Evolutionary conservation across 495 filamentous ascomycete species (phyloP).

Genomic region (Physcia stellaris): DNA sequence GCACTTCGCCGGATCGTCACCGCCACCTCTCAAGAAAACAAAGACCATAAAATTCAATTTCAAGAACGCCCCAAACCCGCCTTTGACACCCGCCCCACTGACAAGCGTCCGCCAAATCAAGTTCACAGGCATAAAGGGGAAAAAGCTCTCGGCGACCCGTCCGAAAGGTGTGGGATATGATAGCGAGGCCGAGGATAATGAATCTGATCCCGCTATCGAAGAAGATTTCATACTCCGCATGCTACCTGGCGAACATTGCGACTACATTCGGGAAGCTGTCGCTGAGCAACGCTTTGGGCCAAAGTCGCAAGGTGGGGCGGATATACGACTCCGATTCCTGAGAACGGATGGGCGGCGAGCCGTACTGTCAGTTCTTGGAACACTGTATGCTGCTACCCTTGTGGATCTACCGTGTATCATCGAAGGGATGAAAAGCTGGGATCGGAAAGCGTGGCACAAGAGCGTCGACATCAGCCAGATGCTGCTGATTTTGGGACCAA

Average conservation of each 20-base stretch:
- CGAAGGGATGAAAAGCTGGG: slow-evolving; percentile 94
- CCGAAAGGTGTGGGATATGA: slow-evolving; percentile 80
- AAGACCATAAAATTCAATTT: no score
- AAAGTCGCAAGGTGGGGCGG: slow-evolving; percentile 44
- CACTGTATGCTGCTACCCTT: slow-evolving; percentile 64
- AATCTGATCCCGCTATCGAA: slow-evolving; percentile 75
- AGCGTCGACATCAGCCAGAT: slow-evolving; percentile 91
- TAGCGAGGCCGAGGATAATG: slow-evolving; percentile 86
- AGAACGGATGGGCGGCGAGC: slow-evolving; percentile 61
- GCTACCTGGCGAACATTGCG: slow-evolving; percentile 70
- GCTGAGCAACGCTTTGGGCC: slow-evolving; percentile 60
- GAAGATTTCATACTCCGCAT: slow-evolving; percentile 83
- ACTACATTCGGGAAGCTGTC: slow-evolving; percentile 60
- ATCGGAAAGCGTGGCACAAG: slow-evolving; percentile 78
- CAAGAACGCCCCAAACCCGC: no score
- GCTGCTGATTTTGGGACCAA: slow-evolving; percentile 63
- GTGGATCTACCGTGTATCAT: slow-evolving; percentile 86
- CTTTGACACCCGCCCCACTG: background rate
- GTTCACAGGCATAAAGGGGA: slow-evolving; percentile 43
- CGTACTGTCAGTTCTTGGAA: slow-evolving; percentile 51
- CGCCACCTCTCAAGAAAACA: no score
- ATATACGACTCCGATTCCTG: slow-evolving; percentile 68
- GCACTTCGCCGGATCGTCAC: no score
- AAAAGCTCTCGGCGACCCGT: no score
- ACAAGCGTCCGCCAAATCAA: slow-evolving; percentile 33